Evolutionary conservation across 1,284 basidiomycete species (phyloP).

Genomic region (Sanguinoderma infundibulare): DNA sequence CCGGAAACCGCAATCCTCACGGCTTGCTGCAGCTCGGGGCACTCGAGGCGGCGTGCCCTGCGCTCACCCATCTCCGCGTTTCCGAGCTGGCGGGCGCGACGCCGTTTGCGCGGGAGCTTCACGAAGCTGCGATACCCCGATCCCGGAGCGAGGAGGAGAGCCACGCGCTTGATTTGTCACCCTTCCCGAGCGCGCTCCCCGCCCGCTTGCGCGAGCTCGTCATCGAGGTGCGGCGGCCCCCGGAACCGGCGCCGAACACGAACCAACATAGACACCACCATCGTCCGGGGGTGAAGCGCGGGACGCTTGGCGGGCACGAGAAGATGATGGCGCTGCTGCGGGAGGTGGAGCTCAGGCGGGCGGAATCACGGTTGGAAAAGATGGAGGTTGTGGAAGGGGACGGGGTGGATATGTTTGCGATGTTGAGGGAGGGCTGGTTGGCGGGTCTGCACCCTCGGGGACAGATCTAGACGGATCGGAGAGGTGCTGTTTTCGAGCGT

Average conservation of each 20-base stretch:
- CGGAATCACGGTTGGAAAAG: slow-evolving; percentile 7
- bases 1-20: slow-evolving; percentile 53
- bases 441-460: background rate
- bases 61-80: slow-evolving; percentile 45
- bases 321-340: slow-evolving; percentile 22
- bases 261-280: background rate
- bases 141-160: background rate
- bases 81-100: slow-evolving; percentile 36
- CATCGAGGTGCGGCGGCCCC: slow-evolving; percentile 6
- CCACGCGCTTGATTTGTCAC: background rate
- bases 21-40: slow-evolving; percentile 45
- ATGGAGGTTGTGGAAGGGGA: slow-evolving; percentile 13
- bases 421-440: slow-evolving; percentile 4
- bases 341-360: slow-evolving; percentile 14
- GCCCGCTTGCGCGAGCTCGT: slow-evolving; percentile 11
- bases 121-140: slow-evolving; percentile 8
- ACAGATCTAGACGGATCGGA: background rate
- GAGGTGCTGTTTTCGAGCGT: too few relatives aligned
- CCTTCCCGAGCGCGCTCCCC: slow-evolving; percentile 17
- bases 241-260: background rate
- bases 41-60: slow-evolving; percentile 44
- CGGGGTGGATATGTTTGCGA: slow-evolving; percentile 8
- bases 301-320: slow-evolving; percentile 13
- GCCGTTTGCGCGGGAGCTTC: slow-evolving; percentile 29
- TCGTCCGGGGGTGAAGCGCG: slow-evolving; percentile 2